A percentile compares a stretch with the other conserved stretches of the same genome.
Conservation (phyloP, 2,329 filamentous ascomycete species). For the Diaporthe sp. region DNA sequence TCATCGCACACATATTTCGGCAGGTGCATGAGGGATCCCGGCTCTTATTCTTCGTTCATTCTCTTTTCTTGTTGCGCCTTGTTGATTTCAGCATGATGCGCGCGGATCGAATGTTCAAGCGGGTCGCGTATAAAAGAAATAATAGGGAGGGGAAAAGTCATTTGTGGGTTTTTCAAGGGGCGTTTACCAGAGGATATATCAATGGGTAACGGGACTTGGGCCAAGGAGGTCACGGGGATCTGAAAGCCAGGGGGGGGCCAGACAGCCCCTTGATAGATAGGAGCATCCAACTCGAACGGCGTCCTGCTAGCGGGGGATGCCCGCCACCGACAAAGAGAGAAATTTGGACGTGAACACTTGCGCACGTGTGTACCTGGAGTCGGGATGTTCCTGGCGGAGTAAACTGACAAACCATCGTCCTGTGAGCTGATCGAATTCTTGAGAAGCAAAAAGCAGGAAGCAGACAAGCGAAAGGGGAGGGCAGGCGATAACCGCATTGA, state of each 20-base stretch:
- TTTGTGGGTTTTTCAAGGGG: constrained; percentile 22
- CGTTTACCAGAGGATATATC: constrained; percentile 39
- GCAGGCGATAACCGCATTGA: too few species aligned
- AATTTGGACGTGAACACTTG: not conserved
- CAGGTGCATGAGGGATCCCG: constrained; percentile 11
- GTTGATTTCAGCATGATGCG: not conserved
- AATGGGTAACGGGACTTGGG: constrained; percentile 9
- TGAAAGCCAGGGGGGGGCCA: not conserved
- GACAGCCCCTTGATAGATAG: constrained; percentile 23
- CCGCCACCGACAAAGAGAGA: not conserved
- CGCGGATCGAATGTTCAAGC: not conserved
- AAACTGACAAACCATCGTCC: not conserved
- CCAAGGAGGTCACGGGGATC: not conserved
- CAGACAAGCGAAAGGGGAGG: too few species aligned
- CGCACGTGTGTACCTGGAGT: not conserved
- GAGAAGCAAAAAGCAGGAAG: not conserved
- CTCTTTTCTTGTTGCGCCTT: not conserved
- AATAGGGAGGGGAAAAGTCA: constrained; percentile 30
- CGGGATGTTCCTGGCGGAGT: not conserved
- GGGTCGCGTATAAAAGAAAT: constrained; percentile 32
- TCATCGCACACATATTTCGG: not conserved
- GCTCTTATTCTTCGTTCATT: not conserved
- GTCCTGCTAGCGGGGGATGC: constrained; percentile 7
- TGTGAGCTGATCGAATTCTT: not conserved
- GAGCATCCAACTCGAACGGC: constrained; percentile 2